These are phyloP conservation scores for Eucalyptus tenuipes DNA, from an alignment of 345 rosid genomes.

Conservation along the genomic window DNA sequence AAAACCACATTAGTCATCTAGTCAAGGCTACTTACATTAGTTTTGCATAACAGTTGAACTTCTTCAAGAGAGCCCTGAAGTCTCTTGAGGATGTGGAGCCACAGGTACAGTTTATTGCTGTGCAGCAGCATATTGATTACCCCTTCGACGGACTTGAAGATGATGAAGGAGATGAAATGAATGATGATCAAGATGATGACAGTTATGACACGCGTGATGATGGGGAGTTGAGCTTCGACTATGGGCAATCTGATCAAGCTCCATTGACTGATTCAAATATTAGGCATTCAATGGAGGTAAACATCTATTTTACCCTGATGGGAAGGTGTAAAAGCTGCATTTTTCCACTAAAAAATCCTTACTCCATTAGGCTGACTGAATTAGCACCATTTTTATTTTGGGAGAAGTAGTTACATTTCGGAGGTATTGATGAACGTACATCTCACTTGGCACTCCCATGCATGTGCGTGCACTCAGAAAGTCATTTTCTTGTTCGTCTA, in stretches of 20 bases:
- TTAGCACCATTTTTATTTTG: background rate
- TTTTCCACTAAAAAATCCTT: background rate
- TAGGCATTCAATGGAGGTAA: constrained; percentile 57
- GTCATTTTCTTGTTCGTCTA: background rate
- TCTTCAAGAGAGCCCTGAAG: constrained; percentile 73
- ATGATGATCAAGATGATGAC: constrained; percentile 21
- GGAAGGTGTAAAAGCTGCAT: background rate
- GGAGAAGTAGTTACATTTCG: background rate
- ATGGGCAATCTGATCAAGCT: constrained; percentile 36
- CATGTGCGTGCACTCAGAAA: background rate
- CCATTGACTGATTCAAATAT: constrained; percentile 28
- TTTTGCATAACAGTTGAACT: constrained; percentile 49
- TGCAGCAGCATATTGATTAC: constrained; percentile 82
- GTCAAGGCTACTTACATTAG: background rate
- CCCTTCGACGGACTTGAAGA: constrained; percentile 76
- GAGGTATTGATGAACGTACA: background rate
- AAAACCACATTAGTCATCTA: background rate
- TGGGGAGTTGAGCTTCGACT: constrained; percentile 81
- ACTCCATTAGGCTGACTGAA: background rate
- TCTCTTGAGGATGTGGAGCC: constrained; percentile 85
- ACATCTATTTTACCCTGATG: background rate
- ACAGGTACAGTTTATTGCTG: constrained; percentile 48
- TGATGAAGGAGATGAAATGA: constrained; percentile 35
- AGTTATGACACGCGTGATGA: constrained; percentile 41
- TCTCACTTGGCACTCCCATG: background rate